Percentiles rank a stretch among this genome's conserved stretches.
Conservation (phyloP, 1,284 basidiomycete species). For the Cutaneotrichosporon cutaneum region DNA sequence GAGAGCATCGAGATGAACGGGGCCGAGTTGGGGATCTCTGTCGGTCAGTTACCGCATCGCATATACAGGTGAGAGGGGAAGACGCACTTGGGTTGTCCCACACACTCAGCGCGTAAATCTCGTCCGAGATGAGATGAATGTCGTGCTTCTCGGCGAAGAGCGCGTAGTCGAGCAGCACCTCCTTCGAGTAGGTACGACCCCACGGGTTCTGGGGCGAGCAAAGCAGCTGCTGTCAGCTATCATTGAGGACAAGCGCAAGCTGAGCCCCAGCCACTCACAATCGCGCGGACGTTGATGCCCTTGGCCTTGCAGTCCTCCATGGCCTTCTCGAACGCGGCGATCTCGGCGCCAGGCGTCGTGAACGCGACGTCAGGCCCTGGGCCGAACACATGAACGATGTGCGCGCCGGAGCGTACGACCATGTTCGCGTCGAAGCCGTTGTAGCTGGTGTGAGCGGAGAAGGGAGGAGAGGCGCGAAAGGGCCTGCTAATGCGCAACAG, state of each 20-base stretch:
- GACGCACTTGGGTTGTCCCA: slow-evolving; percentile 43
- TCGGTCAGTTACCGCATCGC: not conserved
- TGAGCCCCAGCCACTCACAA: slow-evolving; percentile 28
- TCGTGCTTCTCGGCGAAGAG: slow-evolving; percentile 53
- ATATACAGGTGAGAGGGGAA: not conserved
- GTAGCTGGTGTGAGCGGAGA: slow-evolving; percentile 26
- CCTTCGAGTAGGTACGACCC: slow-evolving; percentile 46
- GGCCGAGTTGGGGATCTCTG: slow-evolving; percentile 36
- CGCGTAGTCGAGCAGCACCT: slow-evolving; percentile 52
- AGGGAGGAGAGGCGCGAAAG: too few relatives aligned
- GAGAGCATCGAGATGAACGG: slow-evolving; percentile 52
- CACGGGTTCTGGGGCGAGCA: slow-evolving; percentile 55
- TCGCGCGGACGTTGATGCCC: slow-evolving; percentile 37
- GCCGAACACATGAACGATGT: slow-evolving; percentile 16
- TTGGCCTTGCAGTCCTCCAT: slow-evolving; percentile 28
- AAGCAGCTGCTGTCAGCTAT: slow-evolving; percentile 36
- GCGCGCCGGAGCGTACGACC: slow-evolving; percentile 14
- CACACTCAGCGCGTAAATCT: slow-evolving; percentile 54
- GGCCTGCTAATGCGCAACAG: too few relatives aligned
- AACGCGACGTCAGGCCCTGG: slow-evolving; percentile 11
- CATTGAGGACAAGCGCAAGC: not conserved
- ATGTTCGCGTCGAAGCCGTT: slow-evolving; percentile 39
- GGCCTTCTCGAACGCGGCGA: slow-evolving; percentile 24
- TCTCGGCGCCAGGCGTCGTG: slow-evolving; percentile 4
- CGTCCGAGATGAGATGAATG: slow-evolving; percentile 53